phyloP scores from a whole-genome alignment of 192 early-diverging fungal genomes.

The Linnemannia schmuckeri region DNA sequence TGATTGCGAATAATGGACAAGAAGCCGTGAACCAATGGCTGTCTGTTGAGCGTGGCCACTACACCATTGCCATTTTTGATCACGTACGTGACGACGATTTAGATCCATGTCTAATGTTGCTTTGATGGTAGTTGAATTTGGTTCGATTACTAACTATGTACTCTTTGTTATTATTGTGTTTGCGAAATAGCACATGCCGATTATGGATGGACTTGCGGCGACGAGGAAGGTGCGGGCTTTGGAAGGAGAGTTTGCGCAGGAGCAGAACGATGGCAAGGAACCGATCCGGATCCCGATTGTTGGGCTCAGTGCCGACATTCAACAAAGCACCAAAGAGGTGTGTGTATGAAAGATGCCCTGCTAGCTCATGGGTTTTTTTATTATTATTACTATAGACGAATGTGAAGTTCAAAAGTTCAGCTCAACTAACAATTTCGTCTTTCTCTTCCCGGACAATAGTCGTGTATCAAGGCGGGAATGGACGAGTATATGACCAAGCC shows the following conservation, averaged over 20 bases:
- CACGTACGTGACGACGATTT: slow-evolving; percentile 23
- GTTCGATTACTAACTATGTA: slow-evolving; percentile 15
- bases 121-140: no score
- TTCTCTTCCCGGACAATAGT: slow-evolving; percentile 5
- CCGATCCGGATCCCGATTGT: slow-evolving; percentile 41
- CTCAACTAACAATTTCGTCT: neutral
- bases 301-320: slow-evolving; percentile 52
- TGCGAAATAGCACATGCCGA: slow-evolving; percentile 47
- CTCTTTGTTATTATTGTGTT: neutral
- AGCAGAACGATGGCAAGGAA: neutral
- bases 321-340: slow-evolving; percentile 53
- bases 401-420: neutral
- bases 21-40: slow-evolving; percentile 46
- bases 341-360: no score
- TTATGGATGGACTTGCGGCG: slow-evolving; percentile 54
- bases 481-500: slow-evolving; percentile 57
- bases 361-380: neutral
- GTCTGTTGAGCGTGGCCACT: slow-evolving; percentile 30
- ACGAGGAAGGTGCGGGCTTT: slow-evolving; percentile 37
- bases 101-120: no score
- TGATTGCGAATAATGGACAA: slow-evolving; percentile 52
- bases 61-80: slow-evolving; percentile 54
- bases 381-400: neutral
- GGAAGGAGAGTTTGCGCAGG: slow-evolving; percentile 30
- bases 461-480: slow-evolving; percentile 54